Conservation (phyloP, 2,329 filamentous ascomycete species). For the Venturia nashicola region DNA sequence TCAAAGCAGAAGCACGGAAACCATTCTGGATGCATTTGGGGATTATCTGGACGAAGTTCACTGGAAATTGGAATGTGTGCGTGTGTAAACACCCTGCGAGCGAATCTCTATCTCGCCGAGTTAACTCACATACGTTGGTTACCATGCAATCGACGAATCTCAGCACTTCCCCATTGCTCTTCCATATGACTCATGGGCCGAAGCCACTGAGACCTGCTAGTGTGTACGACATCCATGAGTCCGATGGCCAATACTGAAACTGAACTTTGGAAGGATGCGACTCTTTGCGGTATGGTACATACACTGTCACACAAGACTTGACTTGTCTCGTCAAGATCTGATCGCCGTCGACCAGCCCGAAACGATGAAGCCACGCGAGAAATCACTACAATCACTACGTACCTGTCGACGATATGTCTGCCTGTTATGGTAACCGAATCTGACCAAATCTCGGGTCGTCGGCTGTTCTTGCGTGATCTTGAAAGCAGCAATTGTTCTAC, state of each 20-base stretch:
- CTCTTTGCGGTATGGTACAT: neutral
- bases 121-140: neutral
- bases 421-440: neutral
- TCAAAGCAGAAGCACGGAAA: neutral
- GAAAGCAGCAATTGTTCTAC: neutral
- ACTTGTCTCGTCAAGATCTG: neutral
- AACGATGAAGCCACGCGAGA: neutral
- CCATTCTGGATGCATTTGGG: neutral
- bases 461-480: neutral
- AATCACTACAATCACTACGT: neutral
- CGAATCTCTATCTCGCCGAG: neutral
- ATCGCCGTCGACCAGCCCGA: neutral
- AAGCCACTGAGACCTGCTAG: neutral
- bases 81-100: neutral
- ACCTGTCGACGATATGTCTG: neutral
- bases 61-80: neutral
- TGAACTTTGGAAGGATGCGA: neutral
- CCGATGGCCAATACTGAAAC: neutral
- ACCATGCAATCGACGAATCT: neutral
- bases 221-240: neutral
- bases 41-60: neutral
- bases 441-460: neutral
- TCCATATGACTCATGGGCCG: neutral
- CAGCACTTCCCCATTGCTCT: neutral
- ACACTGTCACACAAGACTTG: neutral